Evolutionary conservation across 2,329 filamentous ascomycete species (phyloP).

Genomic region (Bimuria novae-zelandiae): DNA sequence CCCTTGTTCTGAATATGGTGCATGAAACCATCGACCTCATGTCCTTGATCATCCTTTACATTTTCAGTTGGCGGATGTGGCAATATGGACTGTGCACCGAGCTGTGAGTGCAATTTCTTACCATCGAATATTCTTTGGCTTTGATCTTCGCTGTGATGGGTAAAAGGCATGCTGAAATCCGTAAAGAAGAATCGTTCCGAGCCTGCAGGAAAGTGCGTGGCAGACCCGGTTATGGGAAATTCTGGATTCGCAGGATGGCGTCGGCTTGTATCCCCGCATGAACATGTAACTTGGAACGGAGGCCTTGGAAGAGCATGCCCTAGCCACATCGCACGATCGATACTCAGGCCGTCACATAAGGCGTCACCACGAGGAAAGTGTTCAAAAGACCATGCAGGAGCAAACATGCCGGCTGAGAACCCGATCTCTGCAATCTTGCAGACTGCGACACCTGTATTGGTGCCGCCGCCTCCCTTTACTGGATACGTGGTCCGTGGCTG

Average conservation of each 20-base stretch:
- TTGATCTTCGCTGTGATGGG: constrained; percentile 17
- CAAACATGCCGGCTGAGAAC: constrained; percentile 51
- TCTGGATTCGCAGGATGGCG: constrained; percentile 30
- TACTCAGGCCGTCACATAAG: constrained; percentile 18
- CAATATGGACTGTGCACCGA: constrained; percentile 42
- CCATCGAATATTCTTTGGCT: constrained; percentile 18
- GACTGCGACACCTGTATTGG: constrained; percentile 49
- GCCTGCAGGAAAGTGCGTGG: constrained; percentile 38
- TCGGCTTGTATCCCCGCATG: constrained; percentile 33
- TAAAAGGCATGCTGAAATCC: constrained; percentile 43
- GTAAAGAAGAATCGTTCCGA: constrained; percentile 47
- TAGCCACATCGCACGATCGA: constrained; percentile 45
- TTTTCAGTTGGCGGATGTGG: constrained; percentile 21
- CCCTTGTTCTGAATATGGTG: constrained; percentile 19
- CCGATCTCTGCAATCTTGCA: constrained; percentile 41
- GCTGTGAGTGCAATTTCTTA: constrained; percentile 29
- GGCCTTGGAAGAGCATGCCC: constrained; percentile 31
- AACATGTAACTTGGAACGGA: constrained; percentile 28
- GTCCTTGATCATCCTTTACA: background rate
- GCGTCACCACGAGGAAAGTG: constrained; percentile 38
- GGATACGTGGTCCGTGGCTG: constrained; percentile 46
- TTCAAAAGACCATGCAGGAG: constrained; percentile 54
- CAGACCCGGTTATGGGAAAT: constrained; percentile 31
- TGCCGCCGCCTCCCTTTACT: constrained; percentile 46
- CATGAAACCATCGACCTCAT: constrained; percentile 12